A percentile compares a stretch with the other conserved stretches of the same genome.
phyloP scores from a whole-genome alignment of 2,329 filamentous ascomycete species.

The Cyphellophora attinorum region DNA sequence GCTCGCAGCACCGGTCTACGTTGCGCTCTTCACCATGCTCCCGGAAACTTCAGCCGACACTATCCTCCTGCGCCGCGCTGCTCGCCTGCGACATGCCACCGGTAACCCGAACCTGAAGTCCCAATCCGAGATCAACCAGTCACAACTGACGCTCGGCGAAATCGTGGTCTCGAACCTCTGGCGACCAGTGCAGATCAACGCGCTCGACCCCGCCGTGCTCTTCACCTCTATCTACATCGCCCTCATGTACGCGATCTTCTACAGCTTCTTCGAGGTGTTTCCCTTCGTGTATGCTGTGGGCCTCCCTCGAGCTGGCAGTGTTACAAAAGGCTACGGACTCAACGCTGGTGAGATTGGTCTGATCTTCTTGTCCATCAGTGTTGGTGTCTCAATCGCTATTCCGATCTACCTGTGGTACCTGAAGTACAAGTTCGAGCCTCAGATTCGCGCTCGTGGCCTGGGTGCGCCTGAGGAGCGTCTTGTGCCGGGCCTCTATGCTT shows the following conservation, averaged over 20 bases:
- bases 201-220: slow-evolving; percentile 52
- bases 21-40: slow-evolving; percentile 51
- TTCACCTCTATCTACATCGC: slow-evolving; percentile 54
- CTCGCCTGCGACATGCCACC: slow-evolving; percentile 50
- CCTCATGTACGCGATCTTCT: slow-evolving; percentile 43
- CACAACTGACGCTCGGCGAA: slow-evolving; percentile 35
- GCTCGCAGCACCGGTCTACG: slow-evolving; percentile 48
- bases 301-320: slow-evolving; percentile 8
- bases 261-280: slow-evolving; percentile 57
- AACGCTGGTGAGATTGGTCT: slow-evolving; percentile 48
- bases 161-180: slow-evolving; percentile 46
- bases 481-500: slow-evolving; percentile 43
- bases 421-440: slow-evolving; percentile 41
- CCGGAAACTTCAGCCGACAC: slow-evolving; percentile 54
- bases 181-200: slow-evolving; percentile 48
- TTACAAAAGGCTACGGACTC: slow-evolving; percentile 48
- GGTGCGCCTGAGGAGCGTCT: slow-evolving; percentile 41
- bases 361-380: slow-evolving; percentile 51
- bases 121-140: slow-evolving; percentile 55
- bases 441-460: slow-evolving; percentile 29
- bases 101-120: slow-evolving; percentile 48
- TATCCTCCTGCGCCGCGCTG: slow-evolving; percentile 53
- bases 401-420: slow-evolving; percentile 43
- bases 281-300: slow-evolving; percentile 50
- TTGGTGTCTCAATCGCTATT: slow-evolving; percentile 46